Evolutionary conservation across 257 asterid genomes (phyloP), one percentile per base, ranked within the genome.

Genomic region (Petunia secreta): DNA sequence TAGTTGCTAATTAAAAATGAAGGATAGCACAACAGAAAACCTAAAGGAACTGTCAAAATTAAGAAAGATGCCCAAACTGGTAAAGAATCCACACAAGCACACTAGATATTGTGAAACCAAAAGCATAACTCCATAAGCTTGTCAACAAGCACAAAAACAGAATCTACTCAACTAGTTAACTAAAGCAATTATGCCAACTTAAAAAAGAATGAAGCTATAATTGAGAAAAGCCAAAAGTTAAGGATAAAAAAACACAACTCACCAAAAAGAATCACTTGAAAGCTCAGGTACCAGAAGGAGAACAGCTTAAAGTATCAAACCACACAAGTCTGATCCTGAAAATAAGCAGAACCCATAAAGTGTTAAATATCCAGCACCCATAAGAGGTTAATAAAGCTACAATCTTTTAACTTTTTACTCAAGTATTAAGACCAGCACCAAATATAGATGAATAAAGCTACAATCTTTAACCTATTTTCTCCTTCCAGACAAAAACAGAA

Each of bases 361-460:
- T 63, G 11, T 0, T 65, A 40, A 13, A 48, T 5, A 6, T 39
- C 52, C 52, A 39, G 50, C 52, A 13, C 73, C 73, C 9, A 5
- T 37, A 8, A 63, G 16, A 63, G 37, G 44, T 65, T 50, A 38
- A 38, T 64, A 67, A 50, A 50, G 62, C 14, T 73, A 50, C 44
- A 71, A 71, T 10, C 77, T 73, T 25, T 73, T 50, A 10, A 7
- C 2, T 50, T 73, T 73, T 60, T 2, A 6, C 77, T 6, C 3
- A 48, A 68, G 58, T 9, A 4, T 16, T 16, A 41, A 68, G 59
- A 75, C 54, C 67, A 80, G 59, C 82, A 74, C 57, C 83, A 86
- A 85, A 86, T 84, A 83, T 79, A 85, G 65, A 78, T 83, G 85
- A 78, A 82, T 81, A 90, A 92, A 87, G 94, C 58, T 58, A 85